Evolutionary conservation across 768 basidiomycete species (phyloP), one percentile per base, ranked within the genome.

Genomic region (Naganishia vishniacii): DNA sequence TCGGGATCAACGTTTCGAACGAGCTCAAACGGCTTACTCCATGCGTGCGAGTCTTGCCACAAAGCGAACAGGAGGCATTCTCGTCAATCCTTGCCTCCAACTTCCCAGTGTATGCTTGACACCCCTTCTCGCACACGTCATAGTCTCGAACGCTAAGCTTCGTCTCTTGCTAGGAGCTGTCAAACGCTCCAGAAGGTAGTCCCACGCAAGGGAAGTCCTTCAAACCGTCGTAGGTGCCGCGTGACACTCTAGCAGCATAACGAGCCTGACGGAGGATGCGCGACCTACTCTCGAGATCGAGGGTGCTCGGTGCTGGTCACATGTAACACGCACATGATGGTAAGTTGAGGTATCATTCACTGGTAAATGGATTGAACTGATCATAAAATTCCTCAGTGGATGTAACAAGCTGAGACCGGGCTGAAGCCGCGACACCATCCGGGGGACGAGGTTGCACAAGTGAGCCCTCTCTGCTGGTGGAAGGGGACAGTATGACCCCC

Each of bases 1-100:
- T 37, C 34, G 7, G 7, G 34, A 37, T 15, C n/a, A n/a, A n/a
- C n/a, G n/a, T n/a, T n/a, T n/a, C n/a, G n/a, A n/a, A n/a, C n/a
- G n/a, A n/a, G n/a, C n/a, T n/a, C n/a, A n/a, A n/a, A n/a, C 15
- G n/a, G 46, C 46, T 48, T 48, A 48, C 46, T 12, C 46, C 46
- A 20, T 23, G n/a, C 9, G 13, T 23, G 13, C 46, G n/a, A 25
- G 46, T 2, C 4, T 48, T 48, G n/a, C 26, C 46, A 48, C 46
- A 48, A 23, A 25, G 12, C 23, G n/a, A n/a, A 26, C 46, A 48
- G 16, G 46, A 23, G 12, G n/a, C 12, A 23, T 48, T 48, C 23
- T 13, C 26, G n/a, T 48, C 46, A 15, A 37, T 37, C 46, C 46
- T 5, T 13, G 20, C 13, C 23, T 48, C 46, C 13, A 20, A 48